These are phyloP conservation scores for Theileria orientalis DNA, from an alignment of 169 alveolate genomes.

Conservation along the genomic window DNA sequence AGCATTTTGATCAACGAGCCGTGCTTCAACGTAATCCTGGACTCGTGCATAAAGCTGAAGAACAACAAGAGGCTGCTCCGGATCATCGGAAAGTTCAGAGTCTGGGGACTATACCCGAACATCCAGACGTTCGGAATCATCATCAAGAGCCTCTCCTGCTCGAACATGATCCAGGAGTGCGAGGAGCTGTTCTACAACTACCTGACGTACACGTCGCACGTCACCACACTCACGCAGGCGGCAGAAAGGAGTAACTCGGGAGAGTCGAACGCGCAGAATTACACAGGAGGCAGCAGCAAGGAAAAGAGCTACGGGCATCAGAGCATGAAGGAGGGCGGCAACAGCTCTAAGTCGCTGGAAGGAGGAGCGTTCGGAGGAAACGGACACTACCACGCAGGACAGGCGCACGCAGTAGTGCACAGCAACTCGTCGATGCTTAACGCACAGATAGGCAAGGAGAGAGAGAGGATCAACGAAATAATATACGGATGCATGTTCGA, in stretches of 20 bases:
- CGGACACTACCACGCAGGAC: no score
- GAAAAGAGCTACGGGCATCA: constrained; percentile 1
- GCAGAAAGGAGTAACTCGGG: no score
- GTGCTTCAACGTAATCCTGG: constrained; percentile 46
- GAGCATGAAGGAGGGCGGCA: not conserved
- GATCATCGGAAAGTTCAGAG: constrained; percentile 35
- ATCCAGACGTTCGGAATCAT: constrained; percentile 65
- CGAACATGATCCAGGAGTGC: constrained; percentile 55
- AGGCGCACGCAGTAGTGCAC: no score
- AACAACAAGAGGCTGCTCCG: constrained; percentile 45
- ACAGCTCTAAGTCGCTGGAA: not conserved
- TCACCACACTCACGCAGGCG: no score
- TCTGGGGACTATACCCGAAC: constrained; percentile 63
- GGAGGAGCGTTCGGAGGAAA: not conserved
- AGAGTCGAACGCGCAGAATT: not conserved
- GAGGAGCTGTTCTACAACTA: constrained; percentile 5
- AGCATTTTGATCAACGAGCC: constrained; percentile 42
- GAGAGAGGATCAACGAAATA: constrained; percentile 70
- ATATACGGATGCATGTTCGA: constrained; percentile 90
- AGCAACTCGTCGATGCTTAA: not conserved
- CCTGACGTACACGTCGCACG: not conserved
- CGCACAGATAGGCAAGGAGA: not conserved
- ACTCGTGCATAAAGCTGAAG: constrained; percentile 58
- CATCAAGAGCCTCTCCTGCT: constrained; percentile 56
- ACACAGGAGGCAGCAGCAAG: constrained; percentile 28